Percentiles rank a stretch among this genome's conserved stretches.
phyloP scores from a whole-genome alignment of 345 rosid species.

The Carallia pectinifolia region DNA sequence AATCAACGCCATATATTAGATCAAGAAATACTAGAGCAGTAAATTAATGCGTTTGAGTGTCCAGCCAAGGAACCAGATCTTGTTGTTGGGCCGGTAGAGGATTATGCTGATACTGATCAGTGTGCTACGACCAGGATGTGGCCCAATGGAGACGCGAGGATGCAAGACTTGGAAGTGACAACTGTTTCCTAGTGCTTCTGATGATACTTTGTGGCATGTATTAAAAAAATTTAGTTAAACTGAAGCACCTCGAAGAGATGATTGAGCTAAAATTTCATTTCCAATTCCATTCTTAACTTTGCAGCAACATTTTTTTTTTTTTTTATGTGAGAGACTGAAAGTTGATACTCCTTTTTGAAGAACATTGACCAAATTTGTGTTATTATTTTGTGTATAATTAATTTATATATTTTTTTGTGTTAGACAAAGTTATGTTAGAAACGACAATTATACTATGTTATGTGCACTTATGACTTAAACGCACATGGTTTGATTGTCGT shows the following conservation, averaged over 20 bases:
- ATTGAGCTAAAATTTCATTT: conserved; percentile 23
- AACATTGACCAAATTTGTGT: no score
- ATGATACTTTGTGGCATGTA: conserved; percentile 20
- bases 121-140: conserved; percentile 48
- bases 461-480: no score
- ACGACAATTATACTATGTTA: no score
- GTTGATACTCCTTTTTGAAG: no score
- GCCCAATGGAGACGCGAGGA: conserved; percentile 85
- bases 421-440: no score
- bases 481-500: no score
- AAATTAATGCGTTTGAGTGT: conserved; percentile 72
- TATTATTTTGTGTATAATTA: no score
- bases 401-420: no score
- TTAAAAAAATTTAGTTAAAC: conserved; percentile 18
- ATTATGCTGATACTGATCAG: conserved; percentile 26
- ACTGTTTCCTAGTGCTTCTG: conserved; percentile 14
- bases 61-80: conserved; percentile 41
- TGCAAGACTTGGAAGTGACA: conserved; percentile 9
- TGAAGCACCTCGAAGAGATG: conserved; percentile 23
- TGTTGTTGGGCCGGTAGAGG: no score
- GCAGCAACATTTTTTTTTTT: neutral
- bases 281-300: conserved; percentile 16
- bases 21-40: conserved; percentile 67
- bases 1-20: conserved; percentile 49
- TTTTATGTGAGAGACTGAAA: no score